These are phyloP conservation scores for Barbarea vulgaris DNA, from an alignment of 345 rosid species.

Conservation along the genomic window DNA sequence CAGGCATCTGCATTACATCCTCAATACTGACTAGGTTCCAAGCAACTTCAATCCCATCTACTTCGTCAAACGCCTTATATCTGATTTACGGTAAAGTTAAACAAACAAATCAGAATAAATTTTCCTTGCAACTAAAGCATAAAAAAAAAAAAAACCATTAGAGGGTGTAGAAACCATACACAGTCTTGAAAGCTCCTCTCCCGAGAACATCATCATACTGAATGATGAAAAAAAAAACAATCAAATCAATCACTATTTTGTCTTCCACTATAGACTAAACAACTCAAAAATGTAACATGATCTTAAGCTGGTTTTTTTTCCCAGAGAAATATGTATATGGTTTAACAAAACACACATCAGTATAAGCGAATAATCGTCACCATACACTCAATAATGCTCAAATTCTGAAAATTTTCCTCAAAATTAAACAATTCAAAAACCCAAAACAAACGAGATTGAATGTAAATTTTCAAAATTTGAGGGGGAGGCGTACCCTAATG, in stretches of 20 bases:
- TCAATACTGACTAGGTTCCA: slow-evolving; percentile 87
- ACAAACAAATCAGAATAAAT: neutral
- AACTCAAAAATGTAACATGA: neutral
- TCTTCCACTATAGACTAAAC: neutral
- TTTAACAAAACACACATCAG: neutral
- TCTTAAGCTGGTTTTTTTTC: neutral
- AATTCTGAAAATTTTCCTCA: neutral
- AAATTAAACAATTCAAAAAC: neutral
- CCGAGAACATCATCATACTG: slow-evolving; percentile 88
- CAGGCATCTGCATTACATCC: slow-evolving; percentile 74
- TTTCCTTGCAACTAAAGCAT: neutral
- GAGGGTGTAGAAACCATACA: slow-evolving; percentile 64
- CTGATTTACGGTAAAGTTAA: slow-evolving; percentile 32
- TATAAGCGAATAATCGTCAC: neutral
- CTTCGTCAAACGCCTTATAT: slow-evolving; percentile 87
- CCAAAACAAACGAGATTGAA: neutral
- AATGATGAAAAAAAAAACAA: slow-evolving; percentile 32
- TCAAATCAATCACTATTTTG: neutral
- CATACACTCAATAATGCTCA: neutral
- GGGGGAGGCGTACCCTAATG: slow-evolving; percentile 50
- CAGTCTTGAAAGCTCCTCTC: slow-evolving; percentile 96
- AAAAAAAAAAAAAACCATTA: slow-evolving; percentile 19
- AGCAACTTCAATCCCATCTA: slow-evolving; percentile 88
- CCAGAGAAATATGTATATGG: neutral
- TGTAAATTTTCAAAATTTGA: neutral